Evolutionary conservation across 768 basidiomycete genomes (phyloP), one percentile per base, ranked within the genome.

Genomic region (Collybiopsis luxurians): DNA sequence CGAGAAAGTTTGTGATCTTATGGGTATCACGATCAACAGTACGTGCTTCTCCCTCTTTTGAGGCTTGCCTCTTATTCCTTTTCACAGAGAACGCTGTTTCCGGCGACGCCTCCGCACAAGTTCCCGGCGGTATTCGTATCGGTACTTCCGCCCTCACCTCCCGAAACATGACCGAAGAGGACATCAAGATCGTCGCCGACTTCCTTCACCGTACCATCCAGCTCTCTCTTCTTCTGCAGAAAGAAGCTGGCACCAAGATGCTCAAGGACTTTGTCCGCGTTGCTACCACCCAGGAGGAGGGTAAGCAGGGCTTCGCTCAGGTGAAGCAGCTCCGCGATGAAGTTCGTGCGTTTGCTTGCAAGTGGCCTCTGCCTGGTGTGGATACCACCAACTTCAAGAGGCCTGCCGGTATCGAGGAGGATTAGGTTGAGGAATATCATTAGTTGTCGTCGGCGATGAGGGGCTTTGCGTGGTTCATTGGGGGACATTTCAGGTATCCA

Each of bases 21-120:
- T 93, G 72, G 93, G 93, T 57, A 97, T 98, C 70, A 98, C 95
- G 30, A 93, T 98, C 75, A 94, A 95, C 79, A 94, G 91, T 92
- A 63, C 23, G 47, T 28, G 31, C 2, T 31, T 47, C 24, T 53
- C 58, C 44, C 34, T 24, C 27, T 4, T 36, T 38, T 17, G 39
- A 2, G 23, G 50, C 17, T 61, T 45, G 49, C 56, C 34, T 10
- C 11, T 55, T 13, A 21, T 23, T 15, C 26, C 24, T 49, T 3
- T 10, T 21, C 46, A 13, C 64, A 91, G 90, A 98, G 77, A 98
- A 98, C 73, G 93, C 95, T 46, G 96, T 98, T 47, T 95, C 94
- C 28, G 96, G 95, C 63, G 96, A 98, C 72, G 88, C 89, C 40
- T 96, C 93, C 50, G 97, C 96, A 0, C 92, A 94, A 71, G 90